Percentiles rank a stretch among this genome's conserved stretches.
Evolutionary conservation across 306 rosid species (phyloP).

Genomic region (Nissolia schottii): DNA sequence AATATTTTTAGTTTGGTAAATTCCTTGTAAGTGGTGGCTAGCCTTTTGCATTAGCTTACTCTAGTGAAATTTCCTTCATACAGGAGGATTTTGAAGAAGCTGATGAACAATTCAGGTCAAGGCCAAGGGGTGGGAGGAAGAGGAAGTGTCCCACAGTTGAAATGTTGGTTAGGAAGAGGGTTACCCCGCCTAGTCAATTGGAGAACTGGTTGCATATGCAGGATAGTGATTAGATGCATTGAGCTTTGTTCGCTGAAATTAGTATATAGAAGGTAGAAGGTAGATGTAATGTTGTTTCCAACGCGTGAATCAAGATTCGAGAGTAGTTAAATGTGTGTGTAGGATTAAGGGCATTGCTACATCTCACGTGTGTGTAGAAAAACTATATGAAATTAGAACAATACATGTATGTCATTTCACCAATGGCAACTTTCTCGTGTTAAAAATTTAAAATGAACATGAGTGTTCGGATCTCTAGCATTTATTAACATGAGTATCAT

Average conservation of each 20-base stretch:
- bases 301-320: too few relatives aligned
- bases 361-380: too few relatives aligned
- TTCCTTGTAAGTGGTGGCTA: neutral
- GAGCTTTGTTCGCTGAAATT: neutral
- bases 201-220: slow-evolving; percentile 36
- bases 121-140: slow-evolving; percentile 78
- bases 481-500: too few relatives aligned
- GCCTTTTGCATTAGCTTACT: neutral
- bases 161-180: slow-evolving; percentile 74
- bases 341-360: too few relatives aligned
- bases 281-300: too few relatives aligned
- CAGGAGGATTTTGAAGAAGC: slow-evolving; percentile 86
- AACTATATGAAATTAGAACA: too few relatives aligned
- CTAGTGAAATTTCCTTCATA: neutral
- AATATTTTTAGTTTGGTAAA: neutral
- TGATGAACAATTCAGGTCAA: slow-evolving; percentile 67
- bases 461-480: too few relatives aligned
- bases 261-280: neutral
- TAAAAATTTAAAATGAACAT: too few relatives aligned
- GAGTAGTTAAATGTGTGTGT: too few relatives aligned
- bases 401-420: too few relatives aligned
- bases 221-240: neutral
- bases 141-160: slow-evolving; percentile 61
- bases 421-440: too few relatives aligned
- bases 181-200: slow-evolving; percentile 50